Conservation (phyloP, 495 filamentous ascomycete genomes). For the Neurospora sp. region DNA sequence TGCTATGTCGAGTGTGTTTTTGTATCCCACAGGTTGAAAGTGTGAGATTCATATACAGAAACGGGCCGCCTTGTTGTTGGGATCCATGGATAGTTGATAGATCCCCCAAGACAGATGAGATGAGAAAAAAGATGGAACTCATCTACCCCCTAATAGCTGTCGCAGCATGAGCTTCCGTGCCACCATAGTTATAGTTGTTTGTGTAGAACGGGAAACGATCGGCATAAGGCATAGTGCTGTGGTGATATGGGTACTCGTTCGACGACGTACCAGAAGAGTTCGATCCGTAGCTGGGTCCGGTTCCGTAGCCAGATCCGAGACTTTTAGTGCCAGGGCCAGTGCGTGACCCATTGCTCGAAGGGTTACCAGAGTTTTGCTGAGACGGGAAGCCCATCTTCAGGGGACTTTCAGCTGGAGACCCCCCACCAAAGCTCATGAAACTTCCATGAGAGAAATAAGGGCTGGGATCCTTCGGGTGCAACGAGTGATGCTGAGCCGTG, state of each 20-base stretch:
- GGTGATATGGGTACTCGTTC: conserved; percentile 28
- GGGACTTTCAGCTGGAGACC: conserved; percentile 26
- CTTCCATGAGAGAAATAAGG: conserved; percentile 22
- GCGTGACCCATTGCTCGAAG: conserved; percentile 1
- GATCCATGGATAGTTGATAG: neutral
- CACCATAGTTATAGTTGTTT: conserved; percentile 1
- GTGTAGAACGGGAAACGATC: conserved; percentile 29
- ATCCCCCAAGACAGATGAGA: neutral
- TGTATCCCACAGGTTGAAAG: neutral
- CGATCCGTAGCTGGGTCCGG: neutral
- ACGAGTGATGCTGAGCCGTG: conserved; percentile 30
- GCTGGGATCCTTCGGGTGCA: conserved; percentile 22
- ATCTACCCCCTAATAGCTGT: conserved; percentile 27
- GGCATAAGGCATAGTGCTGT: conserved; percentile 8
- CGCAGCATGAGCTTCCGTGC: conserved; percentile 28
- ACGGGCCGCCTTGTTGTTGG: neutral
- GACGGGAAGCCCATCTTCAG: conserved; percentile 10
- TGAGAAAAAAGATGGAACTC: neutral
- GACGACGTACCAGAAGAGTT: conserved; percentile 30
- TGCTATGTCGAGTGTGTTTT: neutral
- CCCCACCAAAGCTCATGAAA: conserved; percentile 4
- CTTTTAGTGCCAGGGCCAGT: neutral
- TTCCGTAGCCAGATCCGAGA: neutral
- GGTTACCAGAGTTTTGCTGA: conserved; percentile 3
- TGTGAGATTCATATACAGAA: neutral